Evolutionary conservation across 345 rosid species (phyloP).

Genomic region (Populus pruinosa): DNA sequence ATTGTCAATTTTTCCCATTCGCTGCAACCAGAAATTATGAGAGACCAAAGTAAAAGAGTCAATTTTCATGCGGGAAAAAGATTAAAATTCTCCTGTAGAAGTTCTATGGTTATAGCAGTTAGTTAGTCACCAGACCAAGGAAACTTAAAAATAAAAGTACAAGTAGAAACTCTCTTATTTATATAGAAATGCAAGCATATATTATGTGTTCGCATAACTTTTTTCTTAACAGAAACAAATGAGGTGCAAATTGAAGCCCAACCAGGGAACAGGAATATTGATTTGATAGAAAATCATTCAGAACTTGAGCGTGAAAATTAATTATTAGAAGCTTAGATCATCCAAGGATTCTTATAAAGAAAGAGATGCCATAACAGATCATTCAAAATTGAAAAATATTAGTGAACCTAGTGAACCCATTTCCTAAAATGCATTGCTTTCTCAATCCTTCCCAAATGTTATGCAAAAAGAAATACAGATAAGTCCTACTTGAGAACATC

Average conservation of each 20-base stretch:
- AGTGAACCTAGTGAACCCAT: background rate
- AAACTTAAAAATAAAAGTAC: background rate
- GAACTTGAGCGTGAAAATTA: background rate
- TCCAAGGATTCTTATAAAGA: background rate
- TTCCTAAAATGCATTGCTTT: background rate
- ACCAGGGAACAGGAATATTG: background rate
- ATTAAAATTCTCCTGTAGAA: background rate
- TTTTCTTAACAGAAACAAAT: background rate
- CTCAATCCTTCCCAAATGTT: background rate
- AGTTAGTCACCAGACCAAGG: background rate
- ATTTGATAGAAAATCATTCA: background rate
- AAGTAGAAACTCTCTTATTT: background rate
- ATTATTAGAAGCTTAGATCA: background rate
- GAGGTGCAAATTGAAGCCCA: background rate
- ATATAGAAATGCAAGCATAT: background rate
- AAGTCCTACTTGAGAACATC: background rate
- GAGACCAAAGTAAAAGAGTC: constrained; percentile 10
- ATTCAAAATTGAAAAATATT: background rate
- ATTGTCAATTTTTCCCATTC: constrained; percentile 87
- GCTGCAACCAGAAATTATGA: constrained; percentile 47
- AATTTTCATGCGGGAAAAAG: background rate
- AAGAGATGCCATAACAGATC: background rate
- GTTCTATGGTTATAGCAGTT: background rate
- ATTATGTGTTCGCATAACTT: background rate
- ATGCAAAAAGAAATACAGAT: background rate